Evolutionary conservation across 2,329 filamentous ascomycete species (phyloP).

Genomic region (Diaporthe ilicicola): DNA sequence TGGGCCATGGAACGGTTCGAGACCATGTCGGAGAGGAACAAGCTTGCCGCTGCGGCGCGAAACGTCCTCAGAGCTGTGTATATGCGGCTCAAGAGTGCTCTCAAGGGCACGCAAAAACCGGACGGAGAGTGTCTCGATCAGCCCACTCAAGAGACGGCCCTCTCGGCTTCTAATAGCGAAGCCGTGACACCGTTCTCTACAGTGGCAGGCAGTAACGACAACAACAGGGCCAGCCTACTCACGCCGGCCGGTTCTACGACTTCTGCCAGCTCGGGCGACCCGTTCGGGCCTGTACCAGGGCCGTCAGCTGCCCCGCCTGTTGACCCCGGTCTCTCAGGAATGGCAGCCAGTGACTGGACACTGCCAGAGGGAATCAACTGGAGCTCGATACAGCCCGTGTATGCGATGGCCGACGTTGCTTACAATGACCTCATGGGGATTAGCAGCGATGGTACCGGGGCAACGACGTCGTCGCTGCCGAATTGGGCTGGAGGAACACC

Average conservation of each 20-base stretch:
- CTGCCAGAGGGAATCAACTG: slow-evolving; percentile 58
- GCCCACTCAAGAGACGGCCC: not conserved
- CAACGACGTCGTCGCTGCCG: slow-evolving; percentile 37
- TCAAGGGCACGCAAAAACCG: slow-evolving; percentile 41
- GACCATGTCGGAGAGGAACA: slow-evolving; percentile 62
- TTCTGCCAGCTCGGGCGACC: slow-evolving; percentile 3
- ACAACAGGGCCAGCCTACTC: slow-evolving; percentile 10
- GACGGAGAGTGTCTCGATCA: not conserved
- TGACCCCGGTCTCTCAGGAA: slow-evolving; percentile 6
- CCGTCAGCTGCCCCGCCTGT: slow-evolving; percentile 14
- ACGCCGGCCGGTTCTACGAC: slow-evolving; percentile 20
- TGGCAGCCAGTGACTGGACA: slow-evolving; percentile 45
- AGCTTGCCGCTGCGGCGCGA: slow-evolving; percentile 61
- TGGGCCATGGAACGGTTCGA: slow-evolving; percentile 68
- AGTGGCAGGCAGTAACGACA: slow-evolving; percentile 31
- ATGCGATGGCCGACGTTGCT: slow-evolving; percentile 64
- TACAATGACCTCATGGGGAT: slow-evolving; percentile 64
- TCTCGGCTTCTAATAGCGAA: not conserved
- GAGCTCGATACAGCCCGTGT: slow-evolving; percentile 61
- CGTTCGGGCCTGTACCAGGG: slow-evolving; percentile 11
- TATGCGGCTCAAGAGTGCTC: slow-evolving; percentile 60
- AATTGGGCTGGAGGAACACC: slow-evolving; percentile 34
- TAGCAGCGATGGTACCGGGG: slow-evolving; percentile 38
- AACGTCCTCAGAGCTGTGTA: slow-evolving; percentile 65
- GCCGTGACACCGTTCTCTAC: slow-evolving; percentile 14